Evolutionary conservation across 106 monocot species (phyloP), one percentile per base, ranked within the genome.

Genomic region (Hemerocallis citrina): DNA sequence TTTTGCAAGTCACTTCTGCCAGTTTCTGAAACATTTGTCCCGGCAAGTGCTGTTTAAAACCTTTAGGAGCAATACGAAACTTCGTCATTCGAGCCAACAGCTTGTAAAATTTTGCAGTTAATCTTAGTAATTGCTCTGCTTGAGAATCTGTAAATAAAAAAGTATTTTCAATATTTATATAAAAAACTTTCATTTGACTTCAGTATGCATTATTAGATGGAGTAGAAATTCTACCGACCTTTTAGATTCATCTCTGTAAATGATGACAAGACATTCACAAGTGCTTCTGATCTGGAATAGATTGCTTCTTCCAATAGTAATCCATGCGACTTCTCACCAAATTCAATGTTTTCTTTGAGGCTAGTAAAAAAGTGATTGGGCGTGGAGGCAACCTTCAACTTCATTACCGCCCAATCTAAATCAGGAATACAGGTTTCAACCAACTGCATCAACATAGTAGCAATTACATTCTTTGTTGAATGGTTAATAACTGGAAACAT

Each of bases 181-280:
- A 16, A 0, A n/a, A 62, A 62, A 5, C 7, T 34, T n/a, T n/a
- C n/a, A n/a, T n/a, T n/a, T n/a, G n/a, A n/a, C n/a, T n/a, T 9
- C 20, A 64, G 35, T 33, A 65, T 36, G 34, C 28, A 13, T 40
- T 30, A 24, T 55, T 32, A 10, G n/a, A n/a, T 49, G 54, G 36
- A 20, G 42, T 20, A 14, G 39, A 46, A 44, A 48, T n/a, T 35
- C 41, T 73, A n/a, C n/a, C n/a, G n/a, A 85, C 96, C 96, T 24
- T 76, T 82, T 33, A 96, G 96, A 30, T 77, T 84, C 91, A 91
- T 96, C 68, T 79, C 74, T 37, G 78, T 69, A 65, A 90, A 87
- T 36, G 36, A 72, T 34, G 96, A 87, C 42, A 91, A 31, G 46
- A 87, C 11, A 64, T 77, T 46, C 36, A 87, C 91, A 31, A 96